These are phyloP conservation scores for Colletotrichum orbiculare DNA, from an alignment of 2,329 filamentous ascomycete species.

Conservation along the genomic window DNA sequence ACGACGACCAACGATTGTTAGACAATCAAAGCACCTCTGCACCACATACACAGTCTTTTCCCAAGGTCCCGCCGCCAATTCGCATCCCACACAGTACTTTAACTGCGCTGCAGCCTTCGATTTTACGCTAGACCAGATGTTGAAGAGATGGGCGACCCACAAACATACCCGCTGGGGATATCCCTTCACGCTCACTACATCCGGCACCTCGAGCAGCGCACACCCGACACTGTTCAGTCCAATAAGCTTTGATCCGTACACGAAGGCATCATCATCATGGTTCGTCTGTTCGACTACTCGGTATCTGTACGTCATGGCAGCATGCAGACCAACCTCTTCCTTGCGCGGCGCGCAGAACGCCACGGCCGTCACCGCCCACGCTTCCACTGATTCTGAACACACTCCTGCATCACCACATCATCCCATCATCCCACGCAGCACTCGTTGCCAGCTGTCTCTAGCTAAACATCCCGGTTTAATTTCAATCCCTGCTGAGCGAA, in stretches of 20 bases:
- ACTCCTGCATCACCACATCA: conserved; percentile 17
- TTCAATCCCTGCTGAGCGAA: conserved; percentile 18
- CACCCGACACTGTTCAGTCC: not conserved
- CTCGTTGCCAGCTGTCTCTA: conserved; percentile 15
- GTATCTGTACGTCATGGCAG: conserved; percentile 10
- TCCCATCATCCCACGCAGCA: conserved; percentile 25
- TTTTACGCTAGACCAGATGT: conserved; percentile 26
- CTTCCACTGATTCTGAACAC: not conserved
- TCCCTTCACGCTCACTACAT: conserved; percentile 6
- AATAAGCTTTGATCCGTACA: not conserved
- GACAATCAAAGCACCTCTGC: not conserved
- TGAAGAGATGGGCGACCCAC: conserved; percentile 29
- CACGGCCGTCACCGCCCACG: conserved; percentile 14
- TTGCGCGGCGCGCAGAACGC: conserved; percentile 7
- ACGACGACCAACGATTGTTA: not conserved
- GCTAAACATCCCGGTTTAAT: conserved; percentile 16
- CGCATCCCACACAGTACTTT: not conserved
- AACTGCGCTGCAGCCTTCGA: not conserved
- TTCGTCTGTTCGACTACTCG: conserved; percentile 16
- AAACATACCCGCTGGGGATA: conserved; percentile 5
- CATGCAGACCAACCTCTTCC: conserved; percentile 10
- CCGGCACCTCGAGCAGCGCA: not conserved
- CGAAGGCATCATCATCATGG: conserved; percentile 6
- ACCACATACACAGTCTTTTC: not conserved
- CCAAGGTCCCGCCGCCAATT: conserved; percentile 29